phyloP scores from a whole-genome alignment of 2,329 filamentous ascomycete genomes.

The Aspergillus neotritici region DNA sequence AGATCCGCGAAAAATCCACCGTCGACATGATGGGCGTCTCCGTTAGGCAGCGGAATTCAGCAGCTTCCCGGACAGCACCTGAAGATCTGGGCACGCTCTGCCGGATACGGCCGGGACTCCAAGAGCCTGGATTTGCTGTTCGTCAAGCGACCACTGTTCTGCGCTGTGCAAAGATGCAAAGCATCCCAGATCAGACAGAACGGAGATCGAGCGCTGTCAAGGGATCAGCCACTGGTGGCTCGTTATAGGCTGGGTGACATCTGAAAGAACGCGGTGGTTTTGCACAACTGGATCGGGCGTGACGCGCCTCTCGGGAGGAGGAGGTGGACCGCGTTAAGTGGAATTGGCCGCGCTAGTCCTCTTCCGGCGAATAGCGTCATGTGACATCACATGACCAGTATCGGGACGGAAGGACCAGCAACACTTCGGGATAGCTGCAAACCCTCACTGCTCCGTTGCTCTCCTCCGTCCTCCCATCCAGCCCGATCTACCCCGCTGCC shows the following conservation, averaged over 20 bases:
- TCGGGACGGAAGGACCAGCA: conserved; percentile 25
- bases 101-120: conserved; percentile 8
- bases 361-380: not conserved
- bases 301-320: conserved; percentile 24
- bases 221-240: conserved; percentile 28
- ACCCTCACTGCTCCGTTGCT: conserved; percentile 18
- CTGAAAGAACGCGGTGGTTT: conserved; percentile 23
- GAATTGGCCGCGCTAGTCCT: conserved; percentile 23
- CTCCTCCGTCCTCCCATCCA: conserved; percentile 11
- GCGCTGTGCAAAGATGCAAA: not conserved
- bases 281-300: conserved; percentile 16
- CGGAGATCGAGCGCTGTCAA: conserved; percentile 4
- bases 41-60: conserved; percentile 17
- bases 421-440: conserved; percentile 23
- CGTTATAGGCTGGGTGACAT: conserved; percentile 23
- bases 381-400: conserved; percentile 18
- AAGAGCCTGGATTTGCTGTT: conserved; percentile 5
- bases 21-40: conserved; percentile 29
- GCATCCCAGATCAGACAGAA: conserved; percentile 13
- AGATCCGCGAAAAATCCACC: conserved; percentile 46
- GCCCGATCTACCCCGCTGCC: conserved; percentile 9
- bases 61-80: conserved; percentile 19
- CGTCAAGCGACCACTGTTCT: conserved; percentile 7
- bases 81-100: conserved; percentile 9
- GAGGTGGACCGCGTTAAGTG: conserved; percentile 36